These are phyloP conservation scores for Marchantia paleacea DNA, from an alignment of 225 moss, liverwort and hornwort genomes.

Conservation along the genomic window DNA sequence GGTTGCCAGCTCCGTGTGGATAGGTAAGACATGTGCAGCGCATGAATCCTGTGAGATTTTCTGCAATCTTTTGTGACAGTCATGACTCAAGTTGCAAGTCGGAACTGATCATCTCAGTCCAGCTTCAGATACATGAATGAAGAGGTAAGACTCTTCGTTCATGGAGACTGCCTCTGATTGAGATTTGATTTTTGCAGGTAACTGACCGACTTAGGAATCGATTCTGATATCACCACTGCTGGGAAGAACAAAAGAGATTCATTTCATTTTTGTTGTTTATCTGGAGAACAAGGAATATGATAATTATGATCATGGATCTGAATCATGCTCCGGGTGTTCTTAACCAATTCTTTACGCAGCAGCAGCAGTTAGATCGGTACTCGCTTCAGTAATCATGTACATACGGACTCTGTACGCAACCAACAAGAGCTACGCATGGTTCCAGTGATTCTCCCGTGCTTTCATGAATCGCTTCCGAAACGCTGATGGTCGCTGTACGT, in stretches of 20 bases:
- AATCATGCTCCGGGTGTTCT: neutral
- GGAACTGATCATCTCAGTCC: neutral
- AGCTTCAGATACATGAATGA: neutral
- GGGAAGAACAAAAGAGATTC: too few species aligned
- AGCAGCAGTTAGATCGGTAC: neutral
- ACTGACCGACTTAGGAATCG: neutral
- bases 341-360: neutral
- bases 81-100: neutral
- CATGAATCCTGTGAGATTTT: neutral
- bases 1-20: neutral
- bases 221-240: neutral
- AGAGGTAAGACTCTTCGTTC: neutral
- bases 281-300: neutral
- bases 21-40: neutral
- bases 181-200: neutral
- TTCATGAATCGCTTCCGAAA: neutral
- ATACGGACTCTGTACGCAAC: neutral
- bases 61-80: neutral
- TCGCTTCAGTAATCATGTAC: neutral
- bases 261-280: too few species aligned
- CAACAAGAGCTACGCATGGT: neutral
- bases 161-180: neutral
- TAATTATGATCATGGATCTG: neutral
- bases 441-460: neutral
- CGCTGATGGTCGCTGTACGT: neutral